These are phyloP conservation scores for Tylopilus sp. DNA, from an alignment of 768 basidiomycete species.

Conservation along the genomic window DNA sequence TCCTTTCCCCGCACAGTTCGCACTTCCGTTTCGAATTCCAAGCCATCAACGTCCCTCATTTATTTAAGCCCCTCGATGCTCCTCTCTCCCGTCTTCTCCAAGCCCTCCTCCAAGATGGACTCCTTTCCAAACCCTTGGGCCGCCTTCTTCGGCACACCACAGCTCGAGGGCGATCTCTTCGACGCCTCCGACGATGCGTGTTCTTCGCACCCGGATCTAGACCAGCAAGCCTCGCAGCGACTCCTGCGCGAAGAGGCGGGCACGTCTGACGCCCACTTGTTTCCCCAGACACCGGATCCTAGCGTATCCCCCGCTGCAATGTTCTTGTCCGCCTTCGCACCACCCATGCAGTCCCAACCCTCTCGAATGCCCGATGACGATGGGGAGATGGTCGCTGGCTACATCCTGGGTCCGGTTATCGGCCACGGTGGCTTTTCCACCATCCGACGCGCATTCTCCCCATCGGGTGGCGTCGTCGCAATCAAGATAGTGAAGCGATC, in stretches of 20 bases:
- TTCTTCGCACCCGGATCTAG: conserved; percentile 24
- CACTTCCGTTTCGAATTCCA: neutral
- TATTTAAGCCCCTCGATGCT: conserved; percentile 5
- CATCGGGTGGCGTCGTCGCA: conserved; percentile 66
- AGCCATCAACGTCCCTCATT: neutral
- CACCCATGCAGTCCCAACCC: conserved; percentile 32
- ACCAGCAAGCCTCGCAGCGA: conserved; percentile 22
- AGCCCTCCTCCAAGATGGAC: conserved; percentile 8
- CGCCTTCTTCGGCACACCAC: neutral
- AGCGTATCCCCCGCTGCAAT: conserved; percentile 65
- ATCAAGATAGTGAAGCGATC: conserved; percentile 77
- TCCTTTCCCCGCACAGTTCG: conserved; percentile 17
- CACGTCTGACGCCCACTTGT: neutral
- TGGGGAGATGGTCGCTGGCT: conserved; percentile 65
- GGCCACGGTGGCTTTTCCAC: conserved; percentile 82
- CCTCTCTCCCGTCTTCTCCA: neutral
- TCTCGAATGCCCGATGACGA: conserved; percentile 55
- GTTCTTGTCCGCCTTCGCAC: conserved; percentile 66
- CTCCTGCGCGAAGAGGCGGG: conserved; percentile 6
- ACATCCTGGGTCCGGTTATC: conserved; percentile 70
- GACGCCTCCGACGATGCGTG: neutral
- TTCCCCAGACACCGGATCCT: conserved; percentile 13
- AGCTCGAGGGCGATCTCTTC: neutral
- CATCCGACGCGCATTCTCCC: conserved; percentile 65
- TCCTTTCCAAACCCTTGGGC: conserved; percentile 11